These are phyloP conservation scores for Leccinum aurantiacum DNA, from an alignment of 768 basidiomycete species.

Conservation along the genomic window DNA sequence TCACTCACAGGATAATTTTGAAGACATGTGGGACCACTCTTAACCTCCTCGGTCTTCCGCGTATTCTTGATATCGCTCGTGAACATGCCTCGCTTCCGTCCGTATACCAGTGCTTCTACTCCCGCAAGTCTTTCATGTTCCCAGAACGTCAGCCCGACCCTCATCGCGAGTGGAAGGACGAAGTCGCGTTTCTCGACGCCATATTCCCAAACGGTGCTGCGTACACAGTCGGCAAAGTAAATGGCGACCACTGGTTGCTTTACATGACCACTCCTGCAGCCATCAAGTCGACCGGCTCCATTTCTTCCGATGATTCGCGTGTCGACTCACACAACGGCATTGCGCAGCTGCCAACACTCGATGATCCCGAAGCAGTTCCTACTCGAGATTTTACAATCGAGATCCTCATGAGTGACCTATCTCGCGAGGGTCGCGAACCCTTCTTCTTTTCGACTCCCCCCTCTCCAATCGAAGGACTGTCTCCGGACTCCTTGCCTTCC, in stretches of 20 bases:
- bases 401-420: constrained; percentile 94
- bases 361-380: constrained; percentile 14
- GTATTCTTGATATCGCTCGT: constrained; percentile 91
- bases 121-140: constrained; percentile 98
- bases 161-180: constrained; percentile 90
- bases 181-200: constrained; percentile 88
- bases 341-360: constrained; percentile 8
- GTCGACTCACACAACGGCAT: constrained; percentile 13
- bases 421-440: constrained; percentile 66
- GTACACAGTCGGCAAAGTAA: constrained; percentile 96
- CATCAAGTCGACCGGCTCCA: constrained; percentile 23
- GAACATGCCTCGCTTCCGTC: constrained; percentile 60
- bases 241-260: constrained; percentile 97
- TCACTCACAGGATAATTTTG: constrained; percentile 92
- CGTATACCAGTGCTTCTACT: constrained; percentile 95
- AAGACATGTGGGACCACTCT: constrained; percentile 99
- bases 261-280: constrained; percentile 76
- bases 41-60: constrained; percentile 91
- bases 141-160: constrained; percentile 93
- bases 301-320: constrained; percentile 20
- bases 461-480: constrained; percentile 53
- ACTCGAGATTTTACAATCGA: constrained; percentile 92
- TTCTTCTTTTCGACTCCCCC: constrained; percentile 62
- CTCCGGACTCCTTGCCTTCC: constrained; percentile 33
- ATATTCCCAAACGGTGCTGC: constrained; percentile 89